Percentiles rank a stretch among this genome's conserved stretches.
Evolutionary conservation across 1,139 yeast genomes (phyloP).

Genomic region (Eremothecium cymbalariae): DNA sequence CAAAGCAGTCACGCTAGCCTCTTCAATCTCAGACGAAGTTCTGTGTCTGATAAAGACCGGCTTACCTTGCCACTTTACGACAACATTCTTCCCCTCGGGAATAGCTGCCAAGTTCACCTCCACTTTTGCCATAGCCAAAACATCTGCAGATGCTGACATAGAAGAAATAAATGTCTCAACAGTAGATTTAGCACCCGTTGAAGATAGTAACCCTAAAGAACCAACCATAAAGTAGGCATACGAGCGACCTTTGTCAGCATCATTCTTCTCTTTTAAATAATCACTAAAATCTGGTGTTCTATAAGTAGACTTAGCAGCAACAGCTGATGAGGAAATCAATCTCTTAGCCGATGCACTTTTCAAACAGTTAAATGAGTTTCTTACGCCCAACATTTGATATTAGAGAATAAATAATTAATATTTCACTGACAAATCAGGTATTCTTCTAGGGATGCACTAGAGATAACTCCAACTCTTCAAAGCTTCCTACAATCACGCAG

Average conservation of each 20-base stretch:
- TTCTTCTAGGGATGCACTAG: too few species aligned
- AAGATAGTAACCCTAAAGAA: slow-evolving; percentile 83
- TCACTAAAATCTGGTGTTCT: slow-evolving; percentile 88
- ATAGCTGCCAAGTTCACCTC: slow-evolving; percentile 91
- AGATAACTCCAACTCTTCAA: too few species aligned
- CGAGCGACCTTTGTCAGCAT: slow-evolving; percentile 68
- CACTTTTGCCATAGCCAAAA: slow-evolving; percentile 98
- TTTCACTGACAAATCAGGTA: not conserved
- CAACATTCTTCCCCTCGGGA: slow-evolving; percentile 97
- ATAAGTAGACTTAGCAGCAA: slow-evolving; percentile 62
- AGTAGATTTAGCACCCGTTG: slow-evolving; percentile 97
- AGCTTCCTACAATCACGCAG: too few species aligned
- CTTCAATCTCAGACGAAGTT: slow-evolving; percentile 85
- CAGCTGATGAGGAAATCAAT: slow-evolving; percentile 41
- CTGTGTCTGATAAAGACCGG: slow-evolving; percentile 99
- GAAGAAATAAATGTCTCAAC: slow-evolving; percentile 91
- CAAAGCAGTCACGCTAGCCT: slow-evolving; percentile 80
- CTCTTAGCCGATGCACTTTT: slow-evolving; percentile 26
- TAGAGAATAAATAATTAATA: not conserved
- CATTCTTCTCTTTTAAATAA: slow-evolving; percentile 65
- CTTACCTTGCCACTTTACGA: slow-evolving; percentile 99
- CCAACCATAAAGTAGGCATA: slow-evolving; percentile 97
- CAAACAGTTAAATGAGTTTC: slow-evolving; percentile 22
- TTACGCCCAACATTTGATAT: slow-evolving; percentile 17
- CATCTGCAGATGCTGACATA: slow-evolving; percentile 98